phyloP scores from a whole-genome alignment of 495 filamentous ascomycete species.

The Chaetomidium leptoderma region DNA sequence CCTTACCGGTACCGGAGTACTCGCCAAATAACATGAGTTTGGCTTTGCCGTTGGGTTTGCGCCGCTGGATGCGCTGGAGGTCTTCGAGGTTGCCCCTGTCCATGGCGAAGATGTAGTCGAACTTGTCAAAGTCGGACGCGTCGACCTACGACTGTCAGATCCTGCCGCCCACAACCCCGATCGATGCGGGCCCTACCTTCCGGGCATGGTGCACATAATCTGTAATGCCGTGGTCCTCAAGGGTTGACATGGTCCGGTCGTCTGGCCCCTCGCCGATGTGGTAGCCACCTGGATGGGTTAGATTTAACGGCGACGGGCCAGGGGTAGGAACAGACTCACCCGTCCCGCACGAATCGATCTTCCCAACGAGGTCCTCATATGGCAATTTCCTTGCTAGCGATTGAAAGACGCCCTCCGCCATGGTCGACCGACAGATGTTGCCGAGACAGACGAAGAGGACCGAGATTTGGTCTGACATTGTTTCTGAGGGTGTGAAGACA shows the following conservation, averaged over 20 bases:
- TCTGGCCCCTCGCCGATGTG: constrained; percentile 72
- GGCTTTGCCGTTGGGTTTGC: constrained; percentile 50
- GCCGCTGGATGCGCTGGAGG: constrained; percentile 55
- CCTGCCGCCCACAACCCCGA: not conserved
- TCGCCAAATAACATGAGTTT: constrained; percentile 80
- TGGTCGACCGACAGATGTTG: constrained; percentile 92
- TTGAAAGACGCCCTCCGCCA: constrained; percentile 92
- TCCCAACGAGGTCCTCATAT: constrained; percentile 55
- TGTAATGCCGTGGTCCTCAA: constrained; percentile 66
- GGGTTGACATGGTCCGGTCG: constrained; percentile 75
- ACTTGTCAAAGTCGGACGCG: constrained; percentile 63
- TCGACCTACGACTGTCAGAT: constrained; percentile 27
- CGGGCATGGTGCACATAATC: constrained; percentile 75
- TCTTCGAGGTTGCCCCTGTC: constrained; percentile 78
- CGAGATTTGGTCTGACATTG: constrained; percentile 51
- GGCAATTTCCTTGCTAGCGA: constrained; percentile 56
- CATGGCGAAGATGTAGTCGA: constrained; percentile 95
- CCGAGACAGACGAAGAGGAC: constrained; percentile 95
- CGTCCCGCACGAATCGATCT: constrained; percentile 87
- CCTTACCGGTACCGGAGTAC: constrained; percentile 61
- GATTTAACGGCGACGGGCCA: not conserved
- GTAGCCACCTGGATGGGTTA: constrained; percentile 55
- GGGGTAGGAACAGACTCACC: constrained; percentile 13
- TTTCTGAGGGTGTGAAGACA: not conserved
- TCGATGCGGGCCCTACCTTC: constrained; percentile 48